Conservation (phyloP, 768 basidiomycete genomes). For the Lyophyllum semitale region DNA sequence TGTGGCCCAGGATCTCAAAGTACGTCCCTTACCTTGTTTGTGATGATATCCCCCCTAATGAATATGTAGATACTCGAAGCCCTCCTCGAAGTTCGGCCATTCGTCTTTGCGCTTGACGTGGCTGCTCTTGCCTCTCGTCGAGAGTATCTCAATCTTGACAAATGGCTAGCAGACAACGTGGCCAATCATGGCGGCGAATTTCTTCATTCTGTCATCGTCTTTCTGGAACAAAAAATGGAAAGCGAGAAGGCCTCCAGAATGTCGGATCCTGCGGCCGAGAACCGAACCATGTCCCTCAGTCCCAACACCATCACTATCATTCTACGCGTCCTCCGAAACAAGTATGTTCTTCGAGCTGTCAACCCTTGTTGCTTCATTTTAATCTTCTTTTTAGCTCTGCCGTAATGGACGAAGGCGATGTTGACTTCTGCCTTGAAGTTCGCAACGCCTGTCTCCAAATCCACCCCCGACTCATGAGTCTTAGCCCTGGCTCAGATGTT, state of each 20-base stretch:
- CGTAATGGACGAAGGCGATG: conserved; percentile 75
- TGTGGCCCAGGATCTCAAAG: conserved; percentile 93
- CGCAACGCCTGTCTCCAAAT: conserved; percentile 92
- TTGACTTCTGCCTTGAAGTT: conserved; percentile 87
- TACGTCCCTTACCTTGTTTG: conserved; percentile 29
- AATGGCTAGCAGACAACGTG: conserved; percentile 93
- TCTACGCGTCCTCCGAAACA: conserved; percentile 83
- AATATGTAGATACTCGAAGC: conserved; percentile 78
- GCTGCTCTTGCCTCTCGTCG: conserved; percentile 91
- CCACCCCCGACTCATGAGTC: conserved; percentile 94
- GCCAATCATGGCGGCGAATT: conserved; percentile 82
- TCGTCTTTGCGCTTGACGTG: conserved; percentile 89
- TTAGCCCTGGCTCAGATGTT: conserved; percentile 80
- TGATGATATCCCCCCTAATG: not conserved
- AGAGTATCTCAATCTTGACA: conserved; percentile 94
- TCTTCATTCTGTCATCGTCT: conserved; percentile 82
- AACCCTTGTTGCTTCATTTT: not conserved
- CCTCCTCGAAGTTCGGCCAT: conserved; percentile 87
- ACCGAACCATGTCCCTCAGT: conserved; percentile 83
- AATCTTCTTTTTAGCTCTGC: conserved; percentile 50
- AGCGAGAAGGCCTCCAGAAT: conserved; percentile 78
- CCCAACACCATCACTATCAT: conserved; percentile 91
- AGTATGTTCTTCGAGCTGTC: conserved; percentile 45
- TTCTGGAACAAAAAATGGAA: conserved; percentile 91
- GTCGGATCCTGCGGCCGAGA: conserved; percentile 77